A percentile compares a stretch with the other conserved stretches of the same genome.
These are phyloP conservation scores for Drosera spatulata DNA, from an alignment of 179 eudicot species.

Conservation along the genomic window DNA sequence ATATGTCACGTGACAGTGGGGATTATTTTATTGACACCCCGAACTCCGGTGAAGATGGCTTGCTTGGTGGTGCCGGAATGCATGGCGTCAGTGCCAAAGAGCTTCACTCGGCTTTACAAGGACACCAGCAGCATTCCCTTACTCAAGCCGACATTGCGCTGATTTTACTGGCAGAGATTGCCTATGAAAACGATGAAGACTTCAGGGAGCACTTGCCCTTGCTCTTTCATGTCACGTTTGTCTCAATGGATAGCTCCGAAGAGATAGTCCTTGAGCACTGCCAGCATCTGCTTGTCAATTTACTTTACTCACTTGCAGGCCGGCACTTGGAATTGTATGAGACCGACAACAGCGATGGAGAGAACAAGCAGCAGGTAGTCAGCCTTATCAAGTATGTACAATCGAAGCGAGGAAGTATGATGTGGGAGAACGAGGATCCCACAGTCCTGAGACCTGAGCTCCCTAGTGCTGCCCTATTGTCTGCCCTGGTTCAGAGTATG, in stretches of 20 bases:
- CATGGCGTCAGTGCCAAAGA: slow-evolving; percentile 87
- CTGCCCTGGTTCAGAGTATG: slow-evolving; percentile 97
- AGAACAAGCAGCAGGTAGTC: slow-evolving; percentile 96
- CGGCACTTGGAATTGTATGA: slow-evolving; percentile 92
- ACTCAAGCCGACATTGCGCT: slow-evolving; percentile 96
- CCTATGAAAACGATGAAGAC: slow-evolving; percentile 97
- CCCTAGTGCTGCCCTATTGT: slow-evolving; percentile 92
- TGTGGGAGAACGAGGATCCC: slow-evolving; percentile 99
- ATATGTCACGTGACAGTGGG: slow-evolving; percentile 93
- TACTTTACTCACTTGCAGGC: slow-evolving; percentile 89
- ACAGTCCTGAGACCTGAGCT: slow-evolving; percentile 72
- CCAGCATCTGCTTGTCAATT: slow-evolving; percentile 90
- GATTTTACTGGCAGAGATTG: slow-evolving; percentile 94
- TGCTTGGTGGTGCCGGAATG: slow-evolving; percentile 47
- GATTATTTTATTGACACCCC: slow-evolving; percentile 96
- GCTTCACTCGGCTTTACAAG: slow-evolving; percentile 94
- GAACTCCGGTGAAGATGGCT: slow-evolving; percentile 86
- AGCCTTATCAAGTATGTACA: slow-evolving; percentile 94
- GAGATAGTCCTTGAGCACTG: slow-evolving; percentile 98
- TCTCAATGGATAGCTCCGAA: slow-evolving; percentile 98
- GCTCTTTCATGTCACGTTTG: slow-evolving; percentile 92
- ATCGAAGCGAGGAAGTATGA: slow-evolving; percentile 96
- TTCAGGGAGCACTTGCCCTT: slow-evolving; percentile 91
- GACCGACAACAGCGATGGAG: slow-evolving; percentile 91
- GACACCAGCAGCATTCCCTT: slow-evolving; percentile 92